phyloP scores from a whole-genome alignment of 345 rosid species.

The Camelina sativa region DNA sequence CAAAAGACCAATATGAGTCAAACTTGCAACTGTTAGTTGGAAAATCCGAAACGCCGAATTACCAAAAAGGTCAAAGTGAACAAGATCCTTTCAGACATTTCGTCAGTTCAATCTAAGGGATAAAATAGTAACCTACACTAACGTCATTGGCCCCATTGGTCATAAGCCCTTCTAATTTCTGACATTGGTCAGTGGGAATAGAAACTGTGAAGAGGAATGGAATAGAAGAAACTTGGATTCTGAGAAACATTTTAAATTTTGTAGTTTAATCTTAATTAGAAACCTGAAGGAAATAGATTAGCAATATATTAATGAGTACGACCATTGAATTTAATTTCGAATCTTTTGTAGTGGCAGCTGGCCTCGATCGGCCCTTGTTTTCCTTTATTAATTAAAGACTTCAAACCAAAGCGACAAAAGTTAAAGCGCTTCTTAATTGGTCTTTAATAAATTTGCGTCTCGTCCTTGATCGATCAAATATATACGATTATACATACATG shows the following conservation, averaged over 20 bases:
- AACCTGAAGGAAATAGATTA: slow-evolving; percentile 36
- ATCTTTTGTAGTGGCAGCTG: slow-evolving; percentile 59
- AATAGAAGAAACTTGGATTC: slow-evolving; percentile 91
- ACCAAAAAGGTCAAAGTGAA: slow-evolving; percentile 37
- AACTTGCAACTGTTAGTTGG: slow-evolving; percentile 28
- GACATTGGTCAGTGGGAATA: slow-evolving; percentile 87
- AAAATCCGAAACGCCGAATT: slow-evolving; percentile 19
- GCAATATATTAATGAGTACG: neutral
- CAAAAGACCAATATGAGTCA: slow-evolving; percentile 28
- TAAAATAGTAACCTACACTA: neutral
- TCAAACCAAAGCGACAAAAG: slow-evolving; percentile 38
- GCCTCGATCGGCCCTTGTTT: slow-evolving; percentile 41
- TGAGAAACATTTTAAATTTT: slow-evolving; percentile 41
- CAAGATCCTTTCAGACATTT: slow-evolving; percentile 1
- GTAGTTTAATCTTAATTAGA: slow-evolving; percentile 47
- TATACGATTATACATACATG: slow-evolving; percentile 4
- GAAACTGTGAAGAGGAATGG: slow-evolving; percentile 87
- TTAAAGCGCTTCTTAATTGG: slow-evolving; percentile 26
- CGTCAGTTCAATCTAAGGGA: slow-evolving; percentile 10
- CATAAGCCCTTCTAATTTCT: slow-evolving; percentile 33
- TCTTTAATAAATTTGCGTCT: slow-evolving; percentile 17
- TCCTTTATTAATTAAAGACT: slow-evolving; percentile 34
- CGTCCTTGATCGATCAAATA: slow-evolving; percentile 9
- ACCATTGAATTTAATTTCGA: slow-evolving; percentile 40
- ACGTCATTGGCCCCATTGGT: slow-evolving; percentile 23